Evolutionary conservation across 495 filamentous ascomycete species (phyloP).

Genomic region (Platismatia glauca): DNA sequence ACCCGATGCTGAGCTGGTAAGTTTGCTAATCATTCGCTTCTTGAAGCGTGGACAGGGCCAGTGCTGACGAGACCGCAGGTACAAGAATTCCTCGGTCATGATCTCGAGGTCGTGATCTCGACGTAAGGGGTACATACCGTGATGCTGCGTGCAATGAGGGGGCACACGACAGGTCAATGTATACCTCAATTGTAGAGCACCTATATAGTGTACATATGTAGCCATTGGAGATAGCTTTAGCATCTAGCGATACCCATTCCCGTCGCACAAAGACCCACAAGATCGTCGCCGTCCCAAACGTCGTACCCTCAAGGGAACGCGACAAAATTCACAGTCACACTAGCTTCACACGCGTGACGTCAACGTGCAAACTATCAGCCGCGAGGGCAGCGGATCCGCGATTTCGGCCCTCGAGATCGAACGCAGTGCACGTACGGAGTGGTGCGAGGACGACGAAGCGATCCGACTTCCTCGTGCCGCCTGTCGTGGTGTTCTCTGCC

Average conservation of each 20-base stretch:
- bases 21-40: not conserved
- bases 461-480: too few species aligned
- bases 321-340: not conserved
- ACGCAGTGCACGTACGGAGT: too few species aligned
- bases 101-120: slow-evolving; percentile 17
- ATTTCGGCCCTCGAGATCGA: too few species aligned
- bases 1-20: slow-evolving; percentile 87
- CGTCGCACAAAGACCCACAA: not conserved
- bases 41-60: slow-evolving; percentile 59
- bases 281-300: not conserved
- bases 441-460: too few species aligned
- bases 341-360: too few species aligned
- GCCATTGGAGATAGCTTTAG: not conserved
- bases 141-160: not conserved
- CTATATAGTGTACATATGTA: not conserved
- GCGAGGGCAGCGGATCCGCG: too few species aligned
- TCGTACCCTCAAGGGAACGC: not conserved
- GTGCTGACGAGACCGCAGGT: slow-evolving; percentile 59
- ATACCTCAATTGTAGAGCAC: not conserved
- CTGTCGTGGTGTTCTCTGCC: too few species aligned
- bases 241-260: not conserved
- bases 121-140: not conserved
- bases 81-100: slow-evolving; percentile 20
- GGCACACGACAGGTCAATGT: not conserved
- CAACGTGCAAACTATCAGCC: not conserved